Base-by-base conservation (phyloP, 2,329 filamentous ascomycete species). In the Fusarium longipes region DNA sequence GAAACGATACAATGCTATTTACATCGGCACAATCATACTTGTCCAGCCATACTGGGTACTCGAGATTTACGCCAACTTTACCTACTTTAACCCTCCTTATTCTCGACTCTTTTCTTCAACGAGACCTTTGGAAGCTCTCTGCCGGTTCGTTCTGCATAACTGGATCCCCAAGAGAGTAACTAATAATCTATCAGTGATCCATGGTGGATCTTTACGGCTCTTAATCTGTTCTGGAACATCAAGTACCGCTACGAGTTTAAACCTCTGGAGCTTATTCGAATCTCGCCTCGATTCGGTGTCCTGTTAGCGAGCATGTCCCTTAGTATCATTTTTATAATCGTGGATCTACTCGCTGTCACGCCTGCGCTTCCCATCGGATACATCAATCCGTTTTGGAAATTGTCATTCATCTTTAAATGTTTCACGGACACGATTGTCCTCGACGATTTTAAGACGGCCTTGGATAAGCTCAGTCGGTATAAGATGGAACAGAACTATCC, bases 201-300 rank as follows among this genome's bases (percentile, higher is more conserved):
- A 0, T 91, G 88, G 88, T 91, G 88, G 88, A 83, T 91, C 18
- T 87, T 88, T 66, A 89, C 87, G 0, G 85, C 83, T 3, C 69
- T 83, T 61, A 86, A 81, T 22, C 79, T 91, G 5, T 85, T 90
- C 73, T 89, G 83, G 79, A 87, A 87, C 43, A 89, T 90, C 73
- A 87, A 86, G 59, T 82, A 80, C 27, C 82, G 86, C 40, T 91
- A 91, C 75, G 84, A 87, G 44, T 85, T 90, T 64, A 81, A 82
- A 4, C 76, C 87, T 30, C 71, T 81, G 42, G 86, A 90, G 59
- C 82, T 91, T 22, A 78, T 90, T 49, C 79, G 81, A 6, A 83
- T 88, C 8, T 89, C 86, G 3, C 88, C 88, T 2, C 86, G 88
- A 5, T 91, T 91, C 65, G 87, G 84, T 14, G 80, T 91, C 44